Evolutionary conservation across 2,329 filamentous ascomycete genomes (phyloP), one percentile per base, ranked within the genome.

Genomic region (Aspergillus sp.): DNA sequence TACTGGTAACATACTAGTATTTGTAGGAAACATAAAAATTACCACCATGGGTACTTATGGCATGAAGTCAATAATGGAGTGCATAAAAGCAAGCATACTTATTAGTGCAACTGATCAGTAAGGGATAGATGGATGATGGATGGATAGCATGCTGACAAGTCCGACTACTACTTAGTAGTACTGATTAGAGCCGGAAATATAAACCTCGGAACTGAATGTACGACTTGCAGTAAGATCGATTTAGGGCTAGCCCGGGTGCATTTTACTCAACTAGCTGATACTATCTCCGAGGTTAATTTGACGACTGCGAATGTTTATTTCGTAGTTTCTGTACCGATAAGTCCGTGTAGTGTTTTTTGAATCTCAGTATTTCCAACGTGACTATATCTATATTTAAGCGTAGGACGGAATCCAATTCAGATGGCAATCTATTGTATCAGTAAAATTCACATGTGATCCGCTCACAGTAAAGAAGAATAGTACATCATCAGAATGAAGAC

Each of bases 391-490:
- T 42, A 11, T 21, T 13, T 23, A 5, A 4, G 5, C 3, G 19
- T 44, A 13, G 32, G 8, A 23, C 17, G 19, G 10, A 3, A 5
- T 11, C 2, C 2, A 7, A 44, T 44, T 19, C 41, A 44, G 19
- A 50, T 11, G n/a, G n/a, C 23, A 48, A 8, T 49, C 44, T 50
- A 50, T 30, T 30, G 27, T 30, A 50, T 30, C 25, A 30, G n/a
- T 17, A 19, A 32, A 27, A 19, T 15, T 23, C 41, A 8, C 27
- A 50, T 19, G 8, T 27, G 44, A 49, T 49, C 44, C 13, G 47
- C 47, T 32, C 47, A 19, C 30, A 50, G 30, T 27, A 58, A 58
- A 19, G 47, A 30, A 57, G 32, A 61, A 47, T 53, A 61, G 32
- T 13, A 36, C 32, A 13, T 36, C 32, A 13, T 36, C 32, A 5